phyloP scores from a whole-genome alignment of 2,329 filamentous ascomycete species.

The Leptographium procerum region DNA sequence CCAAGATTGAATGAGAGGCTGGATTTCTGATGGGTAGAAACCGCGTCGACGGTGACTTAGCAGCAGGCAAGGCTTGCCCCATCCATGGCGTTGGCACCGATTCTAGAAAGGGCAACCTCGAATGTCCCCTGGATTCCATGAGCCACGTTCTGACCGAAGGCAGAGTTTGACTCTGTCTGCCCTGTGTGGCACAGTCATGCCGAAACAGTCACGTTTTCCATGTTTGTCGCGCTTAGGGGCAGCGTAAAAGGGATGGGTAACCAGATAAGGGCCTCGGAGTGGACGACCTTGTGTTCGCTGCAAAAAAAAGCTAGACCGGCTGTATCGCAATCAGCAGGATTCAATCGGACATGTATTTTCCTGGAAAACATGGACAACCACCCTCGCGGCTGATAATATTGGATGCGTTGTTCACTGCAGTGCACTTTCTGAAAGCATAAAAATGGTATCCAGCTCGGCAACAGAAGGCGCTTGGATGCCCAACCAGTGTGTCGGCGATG shows the following conservation, averaged over 20 bases:
- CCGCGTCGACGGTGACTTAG: not conserved
- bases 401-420: not conserved
- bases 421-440: not conserved
- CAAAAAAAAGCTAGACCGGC: not conserved
- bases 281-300: not conserved
- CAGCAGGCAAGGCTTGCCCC: not conserved
- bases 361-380: not conserved
- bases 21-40: not conserved
- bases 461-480: not conserved
- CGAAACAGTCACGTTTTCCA: not conserved
- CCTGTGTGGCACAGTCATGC: not conserved
- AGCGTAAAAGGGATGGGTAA: not conserved
- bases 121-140: not conserved
- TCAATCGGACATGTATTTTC: not conserved
- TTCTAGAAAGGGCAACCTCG: not conserved
- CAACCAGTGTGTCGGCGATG: not conserved
- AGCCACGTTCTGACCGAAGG: not conserved
- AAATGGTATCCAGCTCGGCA: not conserved
- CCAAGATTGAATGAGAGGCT: not conserved
- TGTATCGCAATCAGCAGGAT: not conserved
- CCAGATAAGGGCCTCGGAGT: not conserved
- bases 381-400: not conserved
- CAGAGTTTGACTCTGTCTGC: not conserved
- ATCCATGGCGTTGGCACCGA: not conserved
- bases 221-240: not conserved